Evolutionary conservation across 2,329 filamentous ascomycete genomes (phyloP).

Genomic region (Fusarium nodosum): DNA sequence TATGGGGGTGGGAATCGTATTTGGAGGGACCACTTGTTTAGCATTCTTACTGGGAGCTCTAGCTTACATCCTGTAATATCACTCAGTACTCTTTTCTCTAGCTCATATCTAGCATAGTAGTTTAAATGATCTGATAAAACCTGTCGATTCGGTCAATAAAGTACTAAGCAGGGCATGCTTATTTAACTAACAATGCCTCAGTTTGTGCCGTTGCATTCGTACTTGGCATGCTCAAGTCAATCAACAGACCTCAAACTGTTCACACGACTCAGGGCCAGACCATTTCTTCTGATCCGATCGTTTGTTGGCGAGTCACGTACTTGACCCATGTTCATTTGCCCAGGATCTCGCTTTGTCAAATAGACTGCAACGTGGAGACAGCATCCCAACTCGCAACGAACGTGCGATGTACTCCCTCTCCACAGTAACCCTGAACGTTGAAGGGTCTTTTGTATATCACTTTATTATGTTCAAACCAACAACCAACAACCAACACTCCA

Average conservation of each 20-base stretch:
- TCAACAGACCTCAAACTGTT: neutral
- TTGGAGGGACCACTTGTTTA: neutral
- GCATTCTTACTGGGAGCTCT: constrained; percentile 9
- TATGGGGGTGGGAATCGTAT: neutral
- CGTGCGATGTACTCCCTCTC: neutral
- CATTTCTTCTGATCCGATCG: neutral
- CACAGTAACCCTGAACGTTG: neutral
- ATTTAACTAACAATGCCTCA: neutral
- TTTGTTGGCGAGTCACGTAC: neutral
- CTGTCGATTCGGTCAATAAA: neutral
- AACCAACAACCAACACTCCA: constrained; percentile 6
- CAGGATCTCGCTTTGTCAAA: neutral
- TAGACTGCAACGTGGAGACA: neutral
- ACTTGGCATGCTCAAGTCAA: neutral
- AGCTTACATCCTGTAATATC: neutral
- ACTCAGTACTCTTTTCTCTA: neutral
- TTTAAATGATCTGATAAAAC: neutral
- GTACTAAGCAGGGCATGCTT: neutral
- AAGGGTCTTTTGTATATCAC: neutral
- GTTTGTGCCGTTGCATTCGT: neutral
- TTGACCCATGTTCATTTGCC: neutral
- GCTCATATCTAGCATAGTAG: neutral
- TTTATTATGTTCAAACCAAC: neutral
- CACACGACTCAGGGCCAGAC: neutral
- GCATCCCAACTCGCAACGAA: neutral